A percentile compares a stretch with the other conserved stretches of the same genome.
These are phyloP conservation scores for Hemisphaericaspora subhashii DNA, from an alignment of 1,139 yeast species.

Conservation along the genomic window DNA sequence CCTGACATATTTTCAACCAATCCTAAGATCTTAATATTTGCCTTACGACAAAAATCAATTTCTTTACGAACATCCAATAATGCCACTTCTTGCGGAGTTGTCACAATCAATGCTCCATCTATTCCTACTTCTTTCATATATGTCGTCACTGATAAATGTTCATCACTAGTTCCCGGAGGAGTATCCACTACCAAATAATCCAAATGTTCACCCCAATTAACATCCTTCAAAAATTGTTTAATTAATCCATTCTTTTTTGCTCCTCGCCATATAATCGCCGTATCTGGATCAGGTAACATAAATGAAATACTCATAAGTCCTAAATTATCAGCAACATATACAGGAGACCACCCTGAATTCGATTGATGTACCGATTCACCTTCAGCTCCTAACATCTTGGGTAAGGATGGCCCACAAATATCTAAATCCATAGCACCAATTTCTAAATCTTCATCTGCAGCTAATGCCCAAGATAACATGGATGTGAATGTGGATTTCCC, in stretches of 20 bases:
- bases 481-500: slow-evolving; percentile 96
- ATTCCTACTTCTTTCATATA: slow-evolving; percentile 88
- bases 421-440: slow-evolving; percentile 97
- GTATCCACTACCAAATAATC: slow-evolving; percentile 93
- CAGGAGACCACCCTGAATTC: slow-evolving; percentile 94
- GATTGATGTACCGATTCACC: slow-evolving; percentile 88
- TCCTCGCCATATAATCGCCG: slow-evolving; percentile 97
- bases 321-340: slow-evolving; percentile 89
- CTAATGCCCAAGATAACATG: slow-evolving; percentile 93
- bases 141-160: slow-evolving; percentile 85
- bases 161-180: slow-evolving; percentile 99
- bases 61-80: slow-evolving; percentile 93
- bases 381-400: slow-evolving; percentile 90
- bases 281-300: slow-evolving; percentile 90
- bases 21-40: slow-evolving; percentile 81
- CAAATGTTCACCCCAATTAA: slow-evolving; percentile 85
- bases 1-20: slow-evolving; percentile 98
- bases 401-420: slow-evolving; percentile 96
- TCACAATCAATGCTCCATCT: slow-evolving; percentile 93
- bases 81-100: slow-evolving; percentile 98
- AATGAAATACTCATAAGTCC: slow-evolving; percentile 96
- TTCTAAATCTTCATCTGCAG: slow-evolving; percentile 83
- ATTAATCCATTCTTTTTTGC: slow-evolving; percentile 91
- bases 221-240: slow-evolving; percentile 91
- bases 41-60: slow-evolving; percentile 90